Evolutionary conservation across 2,329 filamentous ascomycete genomes (phyloP).

Genomic region (Fusarium transvaalense): DNA sequence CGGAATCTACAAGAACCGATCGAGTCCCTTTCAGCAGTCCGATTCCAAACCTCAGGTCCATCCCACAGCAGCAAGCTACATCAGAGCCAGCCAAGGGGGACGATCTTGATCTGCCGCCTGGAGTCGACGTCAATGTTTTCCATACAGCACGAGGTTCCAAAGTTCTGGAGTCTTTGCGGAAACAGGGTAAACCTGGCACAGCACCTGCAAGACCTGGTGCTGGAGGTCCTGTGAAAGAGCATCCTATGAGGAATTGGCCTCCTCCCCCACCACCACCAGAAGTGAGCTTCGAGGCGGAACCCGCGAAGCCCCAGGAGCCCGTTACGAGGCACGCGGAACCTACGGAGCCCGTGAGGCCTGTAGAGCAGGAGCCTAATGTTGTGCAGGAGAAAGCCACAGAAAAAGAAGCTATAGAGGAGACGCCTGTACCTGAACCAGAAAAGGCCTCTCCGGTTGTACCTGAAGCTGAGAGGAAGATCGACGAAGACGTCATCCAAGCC

Average conservation of each 20-base stretch:
- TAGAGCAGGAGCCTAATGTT: background rate
- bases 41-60: slow-evolving; percentile 22
- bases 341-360: background rate
- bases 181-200: slow-evolving; percentile 38
- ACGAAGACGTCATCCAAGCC: slow-evolving; percentile 40
- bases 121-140: slow-evolving; percentile 62
- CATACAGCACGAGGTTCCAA: slow-evolving; percentile 61
- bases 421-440: background rate
- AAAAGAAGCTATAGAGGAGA: background rate
- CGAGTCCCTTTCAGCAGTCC: slow-evolving; percentile 20
- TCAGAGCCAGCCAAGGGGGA: slow-evolving; percentile 34
- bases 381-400: background rate
- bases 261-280: slow-evolving; percentile 41
- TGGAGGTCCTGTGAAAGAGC: slow-evolving; percentile 51
- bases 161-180: slow-evolving; percentile 56
- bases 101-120: slow-evolving; percentile 55
- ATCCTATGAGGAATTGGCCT: slow-evolving; percentile 55
- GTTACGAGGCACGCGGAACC: background rate
- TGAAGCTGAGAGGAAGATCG: slow-evolving; percentile 20
- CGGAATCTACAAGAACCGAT: slow-evolving; percentile 10
- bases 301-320: slow-evolving; percentile 9
- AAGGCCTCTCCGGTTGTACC: background rate
- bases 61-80: slow-evolving; percentile 13
- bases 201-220: slow-evolving; percentile 18
- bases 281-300: slow-evolving; percentile 6